These are phyloP conservation scores for Colletotrichum sp. DNA, from an alignment of 2,329 filamentous ascomycete genomes.

Conservation along the genomic window DNA sequence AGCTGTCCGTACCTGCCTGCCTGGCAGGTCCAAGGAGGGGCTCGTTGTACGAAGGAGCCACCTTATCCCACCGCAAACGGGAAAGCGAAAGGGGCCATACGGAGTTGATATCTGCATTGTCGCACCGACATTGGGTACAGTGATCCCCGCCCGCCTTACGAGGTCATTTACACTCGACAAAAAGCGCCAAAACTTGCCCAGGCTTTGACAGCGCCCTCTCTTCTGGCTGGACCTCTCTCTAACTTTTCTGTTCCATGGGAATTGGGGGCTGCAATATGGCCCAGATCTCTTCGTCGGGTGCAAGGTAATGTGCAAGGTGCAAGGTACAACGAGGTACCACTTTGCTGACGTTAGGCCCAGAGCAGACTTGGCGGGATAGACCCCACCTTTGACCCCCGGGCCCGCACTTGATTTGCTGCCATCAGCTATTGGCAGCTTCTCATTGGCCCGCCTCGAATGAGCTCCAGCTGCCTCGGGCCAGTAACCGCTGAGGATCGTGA, in stretches of 20 bases:
- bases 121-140: not conserved
- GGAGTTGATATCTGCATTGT: not conserved
- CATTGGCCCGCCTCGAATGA: not conserved
- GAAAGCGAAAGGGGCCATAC: not conserved
- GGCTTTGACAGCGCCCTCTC: not conserved
- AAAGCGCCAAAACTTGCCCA: not conserved
- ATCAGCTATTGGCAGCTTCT: not conserved
- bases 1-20: not conserved
- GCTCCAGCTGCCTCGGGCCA: constrained; percentile 8
- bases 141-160: not conserved
- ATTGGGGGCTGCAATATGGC: not conserved
- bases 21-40: not conserved
- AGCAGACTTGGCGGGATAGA: not conserved
- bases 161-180: not conserved
- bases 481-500: constrained; percentile 19
- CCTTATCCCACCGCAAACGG: not conserved
- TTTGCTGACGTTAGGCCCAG: constrained; percentile 10
- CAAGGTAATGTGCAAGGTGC: not conserved
- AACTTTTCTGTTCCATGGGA: not conserved
- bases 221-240: not conserved
- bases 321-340: not conserved
- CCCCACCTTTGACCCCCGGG: not conserved
- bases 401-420: constrained; percentile 13
- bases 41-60: not conserved
- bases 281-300: not conserved